These are phyloP conservation scores for Chlorella vulgaris DNA, from an alignment of 139 green algal genomes.

Conservation along the genomic window DNA sequence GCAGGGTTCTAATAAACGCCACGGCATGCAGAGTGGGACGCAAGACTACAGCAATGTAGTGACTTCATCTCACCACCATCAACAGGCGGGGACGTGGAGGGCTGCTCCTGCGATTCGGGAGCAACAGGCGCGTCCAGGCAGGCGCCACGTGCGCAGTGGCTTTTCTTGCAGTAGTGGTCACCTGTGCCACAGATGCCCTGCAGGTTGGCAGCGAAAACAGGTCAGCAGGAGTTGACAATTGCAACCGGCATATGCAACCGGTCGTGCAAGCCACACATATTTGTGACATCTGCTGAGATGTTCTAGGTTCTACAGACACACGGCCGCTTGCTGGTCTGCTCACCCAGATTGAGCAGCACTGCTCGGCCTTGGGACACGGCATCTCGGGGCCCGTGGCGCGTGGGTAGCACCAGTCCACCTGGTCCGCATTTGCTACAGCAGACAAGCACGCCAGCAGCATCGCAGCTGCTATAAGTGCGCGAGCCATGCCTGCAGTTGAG, in stretches of 20 bases:
- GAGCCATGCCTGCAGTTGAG: not conserved
- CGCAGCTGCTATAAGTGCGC: not conserved
- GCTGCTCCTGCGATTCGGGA: not conserved
- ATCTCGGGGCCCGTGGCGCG: not conserved
- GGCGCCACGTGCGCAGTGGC: constrained; percentile 14
- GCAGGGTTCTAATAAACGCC: no score
- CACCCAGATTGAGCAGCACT: constrained; percentile 23
- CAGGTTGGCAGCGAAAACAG: no score
- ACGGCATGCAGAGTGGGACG: no score
- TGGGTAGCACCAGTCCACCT: not conserved
- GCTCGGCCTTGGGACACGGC: not conserved
- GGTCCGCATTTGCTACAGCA: not conserved
- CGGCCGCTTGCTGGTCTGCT: no score
- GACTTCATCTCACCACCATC: no score
- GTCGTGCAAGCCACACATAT: no score
- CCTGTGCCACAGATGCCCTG: constrained; percentile 25
- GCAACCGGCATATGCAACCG: no score
- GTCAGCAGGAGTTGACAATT: no score
- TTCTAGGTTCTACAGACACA: no score
- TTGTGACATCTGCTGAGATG: no score
- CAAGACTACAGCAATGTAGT: no score
- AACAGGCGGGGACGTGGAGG: not conserved
- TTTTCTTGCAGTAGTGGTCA: constrained; percentile 22
- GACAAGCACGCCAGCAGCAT: not conserved
- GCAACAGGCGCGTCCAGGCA: not conserved